Base-by-base conservation (phyloP, 2,329 filamentous ascomycete species). In the Cladophialophora psammophila region DNA sequence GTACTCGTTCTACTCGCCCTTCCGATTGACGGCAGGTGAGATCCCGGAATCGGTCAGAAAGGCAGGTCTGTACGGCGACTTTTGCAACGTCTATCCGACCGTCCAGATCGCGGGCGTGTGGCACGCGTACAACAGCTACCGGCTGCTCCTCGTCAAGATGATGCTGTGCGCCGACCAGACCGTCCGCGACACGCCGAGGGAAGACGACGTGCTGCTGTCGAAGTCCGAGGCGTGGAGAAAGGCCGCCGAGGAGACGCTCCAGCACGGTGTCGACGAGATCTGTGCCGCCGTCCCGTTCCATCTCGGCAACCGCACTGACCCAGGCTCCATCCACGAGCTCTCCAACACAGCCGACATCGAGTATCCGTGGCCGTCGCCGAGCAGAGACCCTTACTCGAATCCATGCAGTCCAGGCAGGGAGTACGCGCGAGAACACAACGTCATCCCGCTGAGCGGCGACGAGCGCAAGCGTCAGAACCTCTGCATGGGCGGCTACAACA, bases 211-310 rank as follows among this genome's bases (percentile, higher is more conserved):
- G 20, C 7, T 58, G 32, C 35, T 58, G 8, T 15, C 15, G 1
- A 12, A 34, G 15, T 58, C 55, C 0, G 32, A 36, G 2, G 13
- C 13, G 18, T 58, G 55, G 55, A 58, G 55, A 35, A 42, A 3
- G 3, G 3, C 32, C 18, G 55, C 55, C 13, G 18, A 35, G 40
- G 32, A 58, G 35, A 42, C 35, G 18, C 35, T 58, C 2, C 55
- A 42, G 18, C 35, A n/a, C 4, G 38, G 55, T 34, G 42, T 63
- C 20, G 60, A 63, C 35, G 60, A 63, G 31, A 53, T 63, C 32
- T 63, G 50, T 32, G 60, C 60, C 45, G 50, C 45, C 6, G 48
- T 63, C n/a, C 60, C 60, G 10, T 63, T 63, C 50, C 60, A 63
- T 31, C 60, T 63, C 15, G 60, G 60, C 3, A 63, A 40, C 35